A percentile compares a stretch with the other conserved stretches of the same genome.
phyloP scores from a whole-genome alignment of 208 protist genomes.

The Crithidia fasciculata region DNA sequence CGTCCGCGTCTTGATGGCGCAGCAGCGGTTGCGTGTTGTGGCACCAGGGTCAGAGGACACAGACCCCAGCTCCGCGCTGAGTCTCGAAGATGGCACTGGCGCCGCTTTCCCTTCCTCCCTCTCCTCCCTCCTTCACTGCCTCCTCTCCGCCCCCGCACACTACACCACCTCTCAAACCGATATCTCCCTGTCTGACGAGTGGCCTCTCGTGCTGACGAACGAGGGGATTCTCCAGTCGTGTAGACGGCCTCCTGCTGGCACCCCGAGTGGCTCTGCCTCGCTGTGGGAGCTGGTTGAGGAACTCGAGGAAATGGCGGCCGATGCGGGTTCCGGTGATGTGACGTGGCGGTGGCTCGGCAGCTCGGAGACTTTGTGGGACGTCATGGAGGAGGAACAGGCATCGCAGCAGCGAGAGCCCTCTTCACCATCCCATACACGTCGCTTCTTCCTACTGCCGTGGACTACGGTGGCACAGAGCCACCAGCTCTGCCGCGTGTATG shows the following conservation, averaged over 20 bases:
- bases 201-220: conserved; percentile 17
- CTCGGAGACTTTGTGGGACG: conserved; percentile 42
- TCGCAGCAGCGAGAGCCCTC: neutral
- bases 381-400: conserved; percentile 8
- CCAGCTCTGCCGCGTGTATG: conserved; percentile 81
- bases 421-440: neutral
- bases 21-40: neutral
- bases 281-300: conserved; percentile 60
- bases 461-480: conserved; percentile 61
- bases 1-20: conserved; percentile 19
- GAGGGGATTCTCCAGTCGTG: conserved; percentile 6
- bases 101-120: conserved; percentile 25
- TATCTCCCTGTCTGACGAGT: neutral
- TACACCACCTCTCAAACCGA: neutral
- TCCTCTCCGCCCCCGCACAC: neutral
- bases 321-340: neutral
- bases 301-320: conserved; percentile 30
- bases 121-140: conserved; percentile 14
- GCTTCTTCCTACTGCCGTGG: conserved; percentile 75
- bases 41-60: neutral
- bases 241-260: conserved; percentile 8
- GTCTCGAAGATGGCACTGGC: neutral
- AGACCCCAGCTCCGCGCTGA: neutral
- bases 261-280: conserved; percentile 20
- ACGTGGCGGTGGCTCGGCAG: conserved; percentile 72